These are phyloP conservation scores for Backusella psychrophila DNA, from an alignment of 192 early-diverging fungal genomes.

Conservation along the genomic window DNA sequence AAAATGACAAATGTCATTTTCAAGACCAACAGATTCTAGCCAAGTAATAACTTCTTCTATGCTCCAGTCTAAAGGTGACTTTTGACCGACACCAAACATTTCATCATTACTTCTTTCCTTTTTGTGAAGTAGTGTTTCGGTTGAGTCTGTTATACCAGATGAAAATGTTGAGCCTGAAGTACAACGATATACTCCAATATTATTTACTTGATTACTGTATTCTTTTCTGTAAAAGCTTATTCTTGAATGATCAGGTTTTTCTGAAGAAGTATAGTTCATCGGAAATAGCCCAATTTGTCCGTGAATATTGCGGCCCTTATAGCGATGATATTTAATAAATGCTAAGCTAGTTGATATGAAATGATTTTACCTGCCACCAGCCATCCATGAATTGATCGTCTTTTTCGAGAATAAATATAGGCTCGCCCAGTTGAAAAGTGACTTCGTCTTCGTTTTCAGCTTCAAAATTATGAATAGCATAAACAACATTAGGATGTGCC, in stretches of 20 bases:
- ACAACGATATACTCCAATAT: background rate
- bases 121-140: background rate
- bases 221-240: background rate
- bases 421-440: slow-evolving; percentile 60
- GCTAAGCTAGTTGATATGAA: background rate
- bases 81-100: background rate
- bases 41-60: background rate
- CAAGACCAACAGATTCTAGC: background rate
- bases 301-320: slow-evolving; percentile 59
- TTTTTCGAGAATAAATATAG: slow-evolving; percentile 65
- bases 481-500: slow-evolving; percentile 36
- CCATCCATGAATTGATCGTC: slow-evolving; percentile 72
- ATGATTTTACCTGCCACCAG: slow-evolving; percentile 69
- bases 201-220: background rate
- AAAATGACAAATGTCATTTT: background rate
- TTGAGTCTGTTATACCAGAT: background rate
- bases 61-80: background rate
- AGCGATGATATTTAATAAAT: background rate
- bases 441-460: slow-evolving; percentile 72
- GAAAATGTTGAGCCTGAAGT: background rate
- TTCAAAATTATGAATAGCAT: slow-evolving; percentile 55
- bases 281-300: slow-evolving; percentile 71
- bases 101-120: background rate
- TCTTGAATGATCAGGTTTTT: background rate
- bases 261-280: slow-evolving; percentile 54